Base-by-base conservation (phyloP, 2,329 filamentous ascomycete genomes). In the Arthrobotrys conoides region DNA sequence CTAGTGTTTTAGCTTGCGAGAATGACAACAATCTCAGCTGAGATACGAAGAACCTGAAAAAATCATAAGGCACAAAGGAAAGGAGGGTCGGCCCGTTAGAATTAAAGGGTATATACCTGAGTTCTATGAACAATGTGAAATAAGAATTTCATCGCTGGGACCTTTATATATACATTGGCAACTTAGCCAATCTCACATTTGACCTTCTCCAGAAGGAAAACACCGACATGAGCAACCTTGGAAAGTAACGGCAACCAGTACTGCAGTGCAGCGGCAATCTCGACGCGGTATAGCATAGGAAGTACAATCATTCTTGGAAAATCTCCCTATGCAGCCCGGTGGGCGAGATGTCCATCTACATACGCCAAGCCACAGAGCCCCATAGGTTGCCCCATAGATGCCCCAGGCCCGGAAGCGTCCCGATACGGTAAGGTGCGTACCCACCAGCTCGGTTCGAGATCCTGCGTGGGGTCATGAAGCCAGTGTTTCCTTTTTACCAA, bases 391-490 rank as follows among this genome's bases (percentile, higher is more conserved):
- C 44, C 44, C 16, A 18, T 5, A 6, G 5, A 10, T 20, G 55
- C 67, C 73, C 63, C 20, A 66, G 61, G 41, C 44, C 59, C 59
- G 49, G 73, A 71, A 53, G 36, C 38, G 33, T 49, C 66, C 66
- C 49, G 65, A 76, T 76, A 38, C 20, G 72, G 72, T 57, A 64
- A 59, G 48, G 67, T 46, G 36, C 36, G 59, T 59, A 67, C 66
- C 73, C 73, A 69, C 72, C 59, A 24, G 59, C 61, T 77, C 73
- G 73, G 67, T 71, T 77, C 73, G 73, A 71, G 73, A 71, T 77
- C 67, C 73, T 77, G 68, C 73, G 73, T 77, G 73, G 73, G 72
- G 66, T 66, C 30, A 67, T 69, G 73, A 71, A 77, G 66, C 73
- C 61, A 44, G 65, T 71, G 33, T 77, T 77, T 77, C 67, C 51